Conservation (phyloP, 495 filamentous ascomycete species). For the Tuber borchii region DNA sequence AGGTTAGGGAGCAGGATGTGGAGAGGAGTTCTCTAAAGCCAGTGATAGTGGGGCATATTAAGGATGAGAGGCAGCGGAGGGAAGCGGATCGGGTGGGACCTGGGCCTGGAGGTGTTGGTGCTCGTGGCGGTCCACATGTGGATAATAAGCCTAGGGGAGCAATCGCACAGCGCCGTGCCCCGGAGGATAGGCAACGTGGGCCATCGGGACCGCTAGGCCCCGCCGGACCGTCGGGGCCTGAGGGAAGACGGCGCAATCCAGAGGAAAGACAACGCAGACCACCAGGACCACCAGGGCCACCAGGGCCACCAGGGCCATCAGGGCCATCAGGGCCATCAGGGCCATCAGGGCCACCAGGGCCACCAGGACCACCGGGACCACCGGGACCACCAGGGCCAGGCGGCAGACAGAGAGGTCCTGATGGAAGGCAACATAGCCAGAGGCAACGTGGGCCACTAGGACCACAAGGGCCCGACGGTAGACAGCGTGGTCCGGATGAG, state of each 20-base stretch:
- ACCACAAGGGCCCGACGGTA: constrained; percentile 6
- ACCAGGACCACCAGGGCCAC: not conserved
- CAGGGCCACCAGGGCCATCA: not conserved
- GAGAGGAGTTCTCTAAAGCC: constrained; percentile 24
- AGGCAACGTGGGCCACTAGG: constrained; percentile 5
- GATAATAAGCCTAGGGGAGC: not conserved
- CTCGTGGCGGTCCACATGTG: constrained; percentile 3
- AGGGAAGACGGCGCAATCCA: constrained; percentile 12
- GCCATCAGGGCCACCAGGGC: not conserved
- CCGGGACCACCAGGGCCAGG: not conserved
- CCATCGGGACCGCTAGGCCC: not conserved
- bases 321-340: not conserved
- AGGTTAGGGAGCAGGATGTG: constrained; percentile 1
- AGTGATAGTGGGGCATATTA: constrained; percentile 19
- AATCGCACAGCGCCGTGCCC: constrained; percentile 2
- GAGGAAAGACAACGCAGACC: constrained; percentile 3
- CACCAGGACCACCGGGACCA: not conserved
- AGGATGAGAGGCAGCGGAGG: constrained; percentile 7
- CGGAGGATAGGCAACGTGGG: constrained; percentile 6
- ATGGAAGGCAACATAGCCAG: constrained; percentile 9
- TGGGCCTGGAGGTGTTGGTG: constrained; percentile 7
- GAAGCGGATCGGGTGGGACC: constrained; percentile 5
- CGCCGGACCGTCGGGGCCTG: not conserved
- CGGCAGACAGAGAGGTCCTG: not conserved
- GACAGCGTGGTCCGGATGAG: constrained; percentile 10